A percentile compares a stretch with the other conserved stretches of the same genome.
Conservation (phyloP, 1,139 yeast genomes). For the Yamadazyma atlantica region DNA sequence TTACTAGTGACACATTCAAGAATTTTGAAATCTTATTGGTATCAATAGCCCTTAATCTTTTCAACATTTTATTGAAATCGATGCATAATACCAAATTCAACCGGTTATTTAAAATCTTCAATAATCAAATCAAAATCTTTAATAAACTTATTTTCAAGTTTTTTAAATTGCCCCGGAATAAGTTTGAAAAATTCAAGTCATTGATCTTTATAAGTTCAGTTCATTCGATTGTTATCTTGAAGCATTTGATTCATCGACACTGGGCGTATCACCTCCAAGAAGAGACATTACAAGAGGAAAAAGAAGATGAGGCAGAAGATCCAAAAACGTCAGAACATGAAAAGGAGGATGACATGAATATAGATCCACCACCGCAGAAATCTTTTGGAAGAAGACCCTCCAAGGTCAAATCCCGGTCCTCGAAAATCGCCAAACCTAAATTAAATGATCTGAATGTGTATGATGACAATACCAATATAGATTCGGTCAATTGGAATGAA, state of each 20-base stretch:
- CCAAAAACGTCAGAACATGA: background rate
- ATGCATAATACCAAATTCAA: slow-evolving; percentile 9
- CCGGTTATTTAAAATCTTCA: slow-evolving; percentile 20
- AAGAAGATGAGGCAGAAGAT: background rate
- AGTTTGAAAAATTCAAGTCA: slow-evolving; percentile 17
- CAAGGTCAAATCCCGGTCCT: background rate
- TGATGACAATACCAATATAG: slow-evolving; percentile 4
- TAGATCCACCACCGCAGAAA: background rate
- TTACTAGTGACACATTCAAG: slow-evolving; percentile 17
- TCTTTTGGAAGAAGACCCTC: background rate
- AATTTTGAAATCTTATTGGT: slow-evolving; percentile 25
- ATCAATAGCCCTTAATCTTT: slow-evolving; percentile 29
- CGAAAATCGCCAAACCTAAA: background rate
- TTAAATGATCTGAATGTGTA: background rate
- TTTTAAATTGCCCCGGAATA: slow-evolving; percentile 8
- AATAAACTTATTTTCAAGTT: slow-evolving; percentile 26
- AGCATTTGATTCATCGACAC: slow-evolving; percentile 22
- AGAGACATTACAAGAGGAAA: too few species aligned
- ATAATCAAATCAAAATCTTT: slow-evolving; percentile 35
- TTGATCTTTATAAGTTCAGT: slow-evolving; percentile 26
- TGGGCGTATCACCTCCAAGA: background rate
- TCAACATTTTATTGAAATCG: slow-evolving; percentile 20
- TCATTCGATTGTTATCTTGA: slow-evolving; percentile 33
- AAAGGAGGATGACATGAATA: background rate
- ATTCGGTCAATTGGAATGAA: slow-evolving; percentile 13